These are phyloP conservation scores for Lichina pygmaea DNA, from an alignment of 495 filamentous ascomycete species.

Conservation along the genomic window DNA sequence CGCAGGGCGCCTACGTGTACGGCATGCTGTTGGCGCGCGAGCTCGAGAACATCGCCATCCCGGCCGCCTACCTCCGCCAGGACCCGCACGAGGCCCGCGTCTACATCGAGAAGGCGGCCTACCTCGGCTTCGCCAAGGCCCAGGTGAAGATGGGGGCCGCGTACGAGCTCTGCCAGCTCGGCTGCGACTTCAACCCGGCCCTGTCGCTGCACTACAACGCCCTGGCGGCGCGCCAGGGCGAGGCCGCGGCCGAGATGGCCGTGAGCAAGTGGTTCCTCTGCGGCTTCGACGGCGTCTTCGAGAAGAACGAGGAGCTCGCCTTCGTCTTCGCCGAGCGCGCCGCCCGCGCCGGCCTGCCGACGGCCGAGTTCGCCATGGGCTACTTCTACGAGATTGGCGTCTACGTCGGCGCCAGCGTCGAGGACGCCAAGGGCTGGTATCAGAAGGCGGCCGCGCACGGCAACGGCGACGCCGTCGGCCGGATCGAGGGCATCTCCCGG, in stretches of 20 bases:
- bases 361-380: conserved; percentile 87
- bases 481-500: conserved; percentile 64
- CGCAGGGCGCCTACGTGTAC: conserved; percentile 88
- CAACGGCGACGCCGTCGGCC: conserved; percentile 61
- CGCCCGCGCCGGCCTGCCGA: conserved; percentile 50
- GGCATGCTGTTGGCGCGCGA: conserved; percentile 86
- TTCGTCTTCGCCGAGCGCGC: conserved; percentile 77
- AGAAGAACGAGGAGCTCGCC: conserved; percentile 84
- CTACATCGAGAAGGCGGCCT: conserved; percentile 92
- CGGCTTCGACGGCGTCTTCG: conserved; percentile 69
- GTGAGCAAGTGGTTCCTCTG: conserved; percentile 98
- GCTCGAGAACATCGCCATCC: conserved; percentile 62
- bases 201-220: conserved; percentile 90
- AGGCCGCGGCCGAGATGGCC: conserved; percentile 80
- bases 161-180: conserved; percentile 78
- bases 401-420: conserved; percentile 51
- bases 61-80: conserved; percentile 41
- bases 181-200: conserved; percentile 83
- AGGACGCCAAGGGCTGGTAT: conserved; percentile 76
- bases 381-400: conserved; percentile 97
- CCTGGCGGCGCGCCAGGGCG: conserved; percentile 66
- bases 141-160: conserved; percentile 94
- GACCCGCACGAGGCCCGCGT: conserved; percentile 50
- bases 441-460: conserved; percentile 69
- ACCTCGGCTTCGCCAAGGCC: conserved; percentile 87